Evolutionary conservation across 768 basidiomycete species (phyloP), one percentile per base, ranked within the genome.

Genomic region (Lyophyllum semitale): DNA sequence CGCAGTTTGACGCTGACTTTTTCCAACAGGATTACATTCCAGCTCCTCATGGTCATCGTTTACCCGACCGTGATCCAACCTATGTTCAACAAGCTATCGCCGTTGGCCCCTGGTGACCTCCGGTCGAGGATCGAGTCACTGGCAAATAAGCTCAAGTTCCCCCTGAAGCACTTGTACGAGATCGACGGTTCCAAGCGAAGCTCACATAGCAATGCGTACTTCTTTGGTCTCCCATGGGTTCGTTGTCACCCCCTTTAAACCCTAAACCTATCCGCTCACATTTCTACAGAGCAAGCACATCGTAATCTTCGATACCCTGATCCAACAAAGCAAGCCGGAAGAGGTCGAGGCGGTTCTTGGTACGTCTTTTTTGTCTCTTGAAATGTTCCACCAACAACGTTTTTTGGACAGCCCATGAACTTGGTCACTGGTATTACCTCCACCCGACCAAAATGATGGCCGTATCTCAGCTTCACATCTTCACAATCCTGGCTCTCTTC

Each of bases 201-300:
- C 71, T 89, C 92, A 2, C 96, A 99, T 73, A 91, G 88, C 62
- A 98, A 98, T 61, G 95, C 95, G n/a, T 98, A 97, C 76, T 98
- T 98, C 79, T 98, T 94, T 60, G 96, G 96, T 55, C 82, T 98
- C 12, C 96, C 95, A 1, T 95, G 94, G 89, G 93, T 92, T 47
- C 38, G 78, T 73, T 26, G 40, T 29, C 12, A 22, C 5, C 29
- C 27, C 25, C 7, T 23, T 33, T 50, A 7, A 18, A 45, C 20
- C 27, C 38, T 37, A 20, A 0, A 17, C n/a, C 6, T 9, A 27
- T 12, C 23, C 38, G 18, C 13, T 27, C 23, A 12, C 13, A 22
- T 23, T 53, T 29, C 5, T 17, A 38, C 59, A 91, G 89, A 90
- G 87, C 74, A 95, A 95, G 63, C 93, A 95, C 72, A 93, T 96